Percentiles rank a stretch among this genome's conserved stretches.
These are phyloP conservation scores for Ophiosphaerella herpotricha DNA, from an alignment of 2,329 filamentous ascomycete species.

Conservation along the genomic window DNA sequence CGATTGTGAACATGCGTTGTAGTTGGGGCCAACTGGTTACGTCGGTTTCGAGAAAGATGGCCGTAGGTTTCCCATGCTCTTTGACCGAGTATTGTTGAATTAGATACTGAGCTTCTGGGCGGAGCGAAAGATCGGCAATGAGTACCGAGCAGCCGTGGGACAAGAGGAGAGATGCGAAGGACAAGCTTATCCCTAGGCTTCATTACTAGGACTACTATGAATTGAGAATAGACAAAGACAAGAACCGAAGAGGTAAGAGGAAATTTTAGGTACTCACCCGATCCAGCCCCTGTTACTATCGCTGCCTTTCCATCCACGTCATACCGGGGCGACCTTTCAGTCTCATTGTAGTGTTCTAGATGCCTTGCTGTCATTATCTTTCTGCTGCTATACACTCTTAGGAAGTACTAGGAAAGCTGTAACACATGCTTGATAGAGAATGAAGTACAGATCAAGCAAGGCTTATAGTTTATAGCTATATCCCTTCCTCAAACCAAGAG, in stretches of 20 bases:
- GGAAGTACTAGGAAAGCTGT: no score
- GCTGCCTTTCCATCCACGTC: conserved; percentile 52
- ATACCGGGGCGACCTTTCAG: conserved; percentile 29
- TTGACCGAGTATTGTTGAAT: conserved; percentile 35
- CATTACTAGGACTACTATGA: neutral
- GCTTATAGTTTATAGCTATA: neutral
- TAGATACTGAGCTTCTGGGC: conserved; percentile 53
- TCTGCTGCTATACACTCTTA: no score
- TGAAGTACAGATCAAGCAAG: neutral
- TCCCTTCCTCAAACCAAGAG: no score
- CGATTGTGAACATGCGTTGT: conserved; percentile 37
- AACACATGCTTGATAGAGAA: no score
- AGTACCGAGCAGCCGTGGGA: conserved; percentile 53
- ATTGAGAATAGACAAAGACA: no score
- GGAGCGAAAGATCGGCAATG: conserved; percentile 53
- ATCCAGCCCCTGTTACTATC: conserved; percentile 54
- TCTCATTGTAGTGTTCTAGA: conserved; percentile 5
- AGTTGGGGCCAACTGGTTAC: conserved; percentile 45
- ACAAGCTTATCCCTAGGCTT: conserved; percentile 52
- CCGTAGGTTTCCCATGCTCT: conserved; percentile 33
- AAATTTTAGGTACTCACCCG: conserved; percentile 20
- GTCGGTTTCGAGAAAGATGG: conserved; percentile 52
- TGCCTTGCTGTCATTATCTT: conserved; percentile 8
- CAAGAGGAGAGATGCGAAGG: conserved; percentile 53
- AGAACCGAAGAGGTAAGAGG: neutral